Evolutionary conservation across 2,329 filamentous ascomycete genomes (phyloP).

Genomic region (Microdochium trichocladiopsis): DNA sequence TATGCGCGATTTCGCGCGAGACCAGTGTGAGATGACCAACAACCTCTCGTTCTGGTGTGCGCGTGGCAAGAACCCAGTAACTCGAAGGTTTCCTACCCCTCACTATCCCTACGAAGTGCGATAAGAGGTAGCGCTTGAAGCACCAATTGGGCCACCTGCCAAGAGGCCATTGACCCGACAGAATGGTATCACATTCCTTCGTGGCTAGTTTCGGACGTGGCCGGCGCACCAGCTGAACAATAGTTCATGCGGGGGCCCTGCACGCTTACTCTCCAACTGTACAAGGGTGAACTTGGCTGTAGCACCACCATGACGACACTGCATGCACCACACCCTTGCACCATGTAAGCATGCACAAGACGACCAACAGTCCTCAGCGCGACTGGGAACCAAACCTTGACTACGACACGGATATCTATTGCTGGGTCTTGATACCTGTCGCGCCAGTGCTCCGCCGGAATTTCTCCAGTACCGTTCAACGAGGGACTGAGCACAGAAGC

Average conservation of each 20-base stretch:
- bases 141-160: neutral
- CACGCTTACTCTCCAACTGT: neutral
- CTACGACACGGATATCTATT: neutral
- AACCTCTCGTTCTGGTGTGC: neutral
- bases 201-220: neutral
- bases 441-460: neutral
- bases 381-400: neutral
- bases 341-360: neutral
- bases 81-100: neutral
- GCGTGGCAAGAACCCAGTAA: neutral
- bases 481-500: neutral
- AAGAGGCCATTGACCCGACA: neutral
- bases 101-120: neutral
- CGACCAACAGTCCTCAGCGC: neutral
- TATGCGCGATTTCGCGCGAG: neutral
- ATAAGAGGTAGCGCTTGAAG: neutral
- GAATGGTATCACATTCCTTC: neutral
- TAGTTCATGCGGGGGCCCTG: neutral
- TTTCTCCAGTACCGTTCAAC: too few relatives aligned
- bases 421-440: neutral
- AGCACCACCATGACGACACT: neutral
- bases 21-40: neutral
- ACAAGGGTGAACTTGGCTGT: neutral
- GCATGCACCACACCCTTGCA: neutral
- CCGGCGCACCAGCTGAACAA: neutral